These are phyloP conservation scores for Herpotrichia juniperi DNA, from an alignment of 2,329 filamentous ascomycete species.

Conservation along the genomic window DNA sequence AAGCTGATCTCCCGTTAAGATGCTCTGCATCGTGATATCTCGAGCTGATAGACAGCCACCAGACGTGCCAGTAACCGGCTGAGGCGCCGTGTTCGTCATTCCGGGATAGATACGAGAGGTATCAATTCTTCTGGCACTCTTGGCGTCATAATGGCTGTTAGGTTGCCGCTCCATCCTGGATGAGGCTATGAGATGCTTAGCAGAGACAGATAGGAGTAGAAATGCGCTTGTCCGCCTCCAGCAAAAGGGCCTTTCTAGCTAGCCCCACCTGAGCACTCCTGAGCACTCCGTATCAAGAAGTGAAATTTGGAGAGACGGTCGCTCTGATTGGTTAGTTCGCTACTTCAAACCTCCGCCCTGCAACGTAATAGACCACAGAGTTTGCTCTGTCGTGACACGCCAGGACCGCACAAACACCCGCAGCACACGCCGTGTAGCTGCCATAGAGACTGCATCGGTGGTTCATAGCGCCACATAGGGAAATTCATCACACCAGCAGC, in stretches of 20 bases:
- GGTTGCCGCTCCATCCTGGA: conserved; percentile 14
- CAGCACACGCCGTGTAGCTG: conserved; percentile 14
- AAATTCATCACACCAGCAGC: conserved; percentile 10
- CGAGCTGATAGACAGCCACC: not conserved
- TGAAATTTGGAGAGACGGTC: not conserved
- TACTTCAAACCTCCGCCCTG: not conserved
- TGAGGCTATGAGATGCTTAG: conserved; percentile 27
- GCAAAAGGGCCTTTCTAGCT: conserved; percentile 21
- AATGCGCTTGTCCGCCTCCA: conserved; percentile 11
- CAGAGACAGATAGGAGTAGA: no score
- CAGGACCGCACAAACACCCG: conserved; percentile 24
- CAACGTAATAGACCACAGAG: not conserved
- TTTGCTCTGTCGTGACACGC: conserved; percentile 23
- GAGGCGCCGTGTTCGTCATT: conserved; percentile 22
- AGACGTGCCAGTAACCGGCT: conserved; percentile 10
- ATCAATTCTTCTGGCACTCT: conserved; percentile 21
- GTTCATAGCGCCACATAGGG: conserved; percentile 21
- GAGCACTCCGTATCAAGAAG: no score
- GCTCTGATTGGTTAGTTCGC: conserved; percentile 25
- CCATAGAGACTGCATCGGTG: conserved; percentile 9
- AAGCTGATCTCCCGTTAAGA: not conserved
- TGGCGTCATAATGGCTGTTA: conserved; percentile 14
- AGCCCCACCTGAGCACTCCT: no score
- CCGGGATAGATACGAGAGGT: conserved; percentile 20
- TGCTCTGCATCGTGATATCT: not conserved